These are phyloP conservation scores for Domatiomyces globalis DNA, from an alignment of 2,329 filamentous ascomycete genomes.

Conservation along the genomic window DNA sequence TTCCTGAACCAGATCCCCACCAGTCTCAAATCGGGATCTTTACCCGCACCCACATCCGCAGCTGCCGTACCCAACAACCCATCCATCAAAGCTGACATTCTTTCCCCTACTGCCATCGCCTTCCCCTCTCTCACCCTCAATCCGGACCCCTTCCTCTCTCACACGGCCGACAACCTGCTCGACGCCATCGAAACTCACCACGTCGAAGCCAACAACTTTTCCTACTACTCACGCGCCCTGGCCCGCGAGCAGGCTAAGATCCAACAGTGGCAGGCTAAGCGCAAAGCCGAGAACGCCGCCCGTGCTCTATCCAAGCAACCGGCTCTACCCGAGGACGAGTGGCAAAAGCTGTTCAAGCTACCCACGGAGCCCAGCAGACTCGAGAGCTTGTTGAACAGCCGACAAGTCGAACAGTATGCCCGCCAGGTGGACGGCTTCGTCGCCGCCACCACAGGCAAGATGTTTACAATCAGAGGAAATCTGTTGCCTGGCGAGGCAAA, in stretches of 20 bases:
- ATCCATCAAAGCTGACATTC: constrained; percentile 44
- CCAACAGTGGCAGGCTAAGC: constrained; percentile 88
- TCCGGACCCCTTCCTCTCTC: constrained; percentile 95
- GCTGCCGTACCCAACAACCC: constrained; percentile 58
- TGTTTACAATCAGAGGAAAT: constrained; percentile 83
- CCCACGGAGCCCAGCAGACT: constrained; percentile 85
- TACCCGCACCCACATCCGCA: constrained; percentile 60
- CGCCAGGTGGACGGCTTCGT: constrained; percentile 95
- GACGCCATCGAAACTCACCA: constrained; percentile 97
- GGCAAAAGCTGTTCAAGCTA: constrained; percentile 95
- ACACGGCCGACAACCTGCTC: constrained; percentile 89
- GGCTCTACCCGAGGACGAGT: constrained; percentile 87
- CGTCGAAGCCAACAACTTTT: constrained; percentile 98
- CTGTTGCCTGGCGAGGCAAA: constrained; percentile 33
- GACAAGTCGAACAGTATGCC: constrained; percentile 96
- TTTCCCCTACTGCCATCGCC: constrained; percentile 53
- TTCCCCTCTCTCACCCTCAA: constrained; percentile 80
- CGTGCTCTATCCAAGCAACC: constrained; percentile 76
- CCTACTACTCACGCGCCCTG: constrained; percentile 89
- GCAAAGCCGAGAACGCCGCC: constrained; percentile 85
- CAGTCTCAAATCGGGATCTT: constrained; percentile 30
- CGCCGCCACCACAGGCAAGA: constrained; percentile 81
- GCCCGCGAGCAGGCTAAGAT: constrained; percentile 94
- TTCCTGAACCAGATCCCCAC: constrained; percentile 85
- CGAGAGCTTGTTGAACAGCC: constrained; percentile 85